These are phyloP conservation scores for Termitomyces sp. DNA, from an alignment of 768 basidiomycete genomes.

Conservation along the genomic window DNA sequence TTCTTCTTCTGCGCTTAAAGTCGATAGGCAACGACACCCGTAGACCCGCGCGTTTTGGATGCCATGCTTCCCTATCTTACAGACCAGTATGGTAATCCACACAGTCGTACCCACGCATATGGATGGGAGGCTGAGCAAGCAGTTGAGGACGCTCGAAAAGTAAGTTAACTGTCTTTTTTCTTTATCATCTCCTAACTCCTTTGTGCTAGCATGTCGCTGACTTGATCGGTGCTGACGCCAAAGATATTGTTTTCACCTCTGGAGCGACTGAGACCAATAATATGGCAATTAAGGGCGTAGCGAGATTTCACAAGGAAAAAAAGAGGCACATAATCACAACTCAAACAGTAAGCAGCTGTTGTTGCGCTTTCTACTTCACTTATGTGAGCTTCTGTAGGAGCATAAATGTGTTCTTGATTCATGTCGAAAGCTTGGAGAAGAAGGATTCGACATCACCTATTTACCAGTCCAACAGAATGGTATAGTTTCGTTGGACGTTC, in stretches of 20 bases:
- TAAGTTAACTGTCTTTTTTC: slow-evolving; percentile 18
- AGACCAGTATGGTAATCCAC: slow-evolving; percentile 96
- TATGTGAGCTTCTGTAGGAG: slow-evolving; percentile 48
- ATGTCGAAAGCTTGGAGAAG: slow-evolving; percentile 90
- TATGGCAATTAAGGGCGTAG: slow-evolving; percentile 95
- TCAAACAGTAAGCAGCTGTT: slow-evolving; percentile 68
- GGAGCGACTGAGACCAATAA: slow-evolving; percentile 99
- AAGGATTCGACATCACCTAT: slow-evolving; percentile 97
- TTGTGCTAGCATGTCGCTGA: slow-evolving; percentile 74
- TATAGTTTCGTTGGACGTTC: slow-evolving; percentile 68
- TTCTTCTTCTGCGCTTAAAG: slow-evolving; percentile 6
- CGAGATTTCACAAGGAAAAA: slow-evolving; percentile 91
- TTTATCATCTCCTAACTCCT: background rate
- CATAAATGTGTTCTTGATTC: slow-evolving; percentile 99
- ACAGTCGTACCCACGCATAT: slow-evolving; percentile 97
- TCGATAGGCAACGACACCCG: slow-evolving; percentile 88
- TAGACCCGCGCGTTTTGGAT: slow-evolving; percentile 95
- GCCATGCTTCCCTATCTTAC: slow-evolving; percentile 95
- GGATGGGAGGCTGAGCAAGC: slow-evolving; percentile 99
- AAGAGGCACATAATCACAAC: slow-evolving; percentile 93
- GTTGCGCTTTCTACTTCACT: background rate
- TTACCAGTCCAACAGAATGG: slow-evolving; percentile 91
- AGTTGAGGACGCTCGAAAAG: slow-evolving; percentile 89
- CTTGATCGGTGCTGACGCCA: slow-evolving; percentile 89
- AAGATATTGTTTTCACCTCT: slow-evolving; percentile 96